phyloP scores from a whole-genome alignment of 805 yeast genomes.

The Myxozyma melibiosi region DNA sequence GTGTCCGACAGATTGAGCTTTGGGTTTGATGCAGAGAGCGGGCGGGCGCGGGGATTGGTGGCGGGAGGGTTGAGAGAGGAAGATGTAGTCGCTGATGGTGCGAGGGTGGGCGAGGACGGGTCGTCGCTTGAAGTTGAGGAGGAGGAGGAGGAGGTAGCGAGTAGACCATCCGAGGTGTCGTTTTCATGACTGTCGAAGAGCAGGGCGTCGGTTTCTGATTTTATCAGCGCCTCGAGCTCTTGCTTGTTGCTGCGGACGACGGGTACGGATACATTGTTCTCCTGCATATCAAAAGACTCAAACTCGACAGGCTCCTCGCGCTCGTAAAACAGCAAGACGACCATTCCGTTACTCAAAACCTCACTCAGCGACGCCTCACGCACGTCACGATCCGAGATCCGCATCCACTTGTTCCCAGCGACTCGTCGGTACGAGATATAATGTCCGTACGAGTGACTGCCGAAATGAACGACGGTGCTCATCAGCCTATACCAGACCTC shows the following conservation, averaged over 20 bases:
- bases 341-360: constrained; percentile 77
- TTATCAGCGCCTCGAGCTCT: constrained; percentile 4
- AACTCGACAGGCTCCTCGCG: constrained; percentile 5
- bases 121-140: constrained; percentile 6
- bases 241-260: neutral
- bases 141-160: constrained; percentile 11
- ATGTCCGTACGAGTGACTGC: constrained; percentile 97
- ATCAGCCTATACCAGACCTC: constrained; percentile 63
- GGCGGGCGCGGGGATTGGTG: too few species aligned
- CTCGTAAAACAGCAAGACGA: constrained; percentile 88
- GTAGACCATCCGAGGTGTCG: constrained; percentile 14
- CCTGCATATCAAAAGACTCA: neutral
- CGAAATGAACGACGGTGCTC: constrained; percentile 89
- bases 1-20: too few species aligned
- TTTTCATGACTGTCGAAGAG: constrained; percentile 21
- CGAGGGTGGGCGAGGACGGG: neutral
- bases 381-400: constrained; percentile 88
- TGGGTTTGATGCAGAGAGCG: too few species aligned
- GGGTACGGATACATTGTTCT: too few species aligned
- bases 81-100: too few species aligned
- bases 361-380: constrained; percentile 78
- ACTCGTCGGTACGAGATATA: constrained; percentile 80
- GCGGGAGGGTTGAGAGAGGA: too few species aligned
- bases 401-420: constrained; percentile 88
- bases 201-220: constrained; percentile 12